Base-by-base conservation (phyloP, 2,329 filamentous ascomycete genomes). In the Venturia pyrina region DNA sequence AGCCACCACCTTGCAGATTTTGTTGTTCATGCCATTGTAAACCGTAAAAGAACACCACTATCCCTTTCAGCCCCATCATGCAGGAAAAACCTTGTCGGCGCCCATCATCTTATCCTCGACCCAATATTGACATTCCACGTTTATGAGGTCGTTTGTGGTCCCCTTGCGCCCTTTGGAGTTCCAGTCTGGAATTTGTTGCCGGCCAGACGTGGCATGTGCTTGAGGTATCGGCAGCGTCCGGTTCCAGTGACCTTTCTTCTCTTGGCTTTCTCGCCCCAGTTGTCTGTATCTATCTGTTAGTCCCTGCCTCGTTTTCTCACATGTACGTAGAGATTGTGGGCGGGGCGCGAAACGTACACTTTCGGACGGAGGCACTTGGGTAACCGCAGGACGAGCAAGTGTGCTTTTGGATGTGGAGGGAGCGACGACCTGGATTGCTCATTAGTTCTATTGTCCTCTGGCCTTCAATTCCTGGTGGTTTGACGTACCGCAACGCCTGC, bases 221-320 rank as follows among this genome's bases (percentile, higher is more conserved):
- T 96, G 80, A 99, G 87, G 84, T 93, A 91, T 79, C 91, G 88
- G 89, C 93, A 95, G 82, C 95, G 91, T 81, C 95, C 95, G 78
- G 91, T 93, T 77, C 95, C 95, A 79, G 90, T 93, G 78, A 93
- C 97, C 93, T 97, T 98, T 89, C 95, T 96, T 82, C 95, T 87
- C 91, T 98, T 98, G 76, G 93, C 93, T 90, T 99, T 99, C 88
- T 98, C 93, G 81, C 90, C 87, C 95, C 95, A 99, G 90, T 99
- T 97, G 89, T 89, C 93, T 98, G 78, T 79, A 71, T 70, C 75
- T 10, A 37, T 61, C 59, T 60, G 46, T 59, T 48, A 65, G 17
- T 28, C 61, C 50, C 21, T 32, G n/a, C 63, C 62, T 57, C 40
- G 15, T 66, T 34, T 17, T 21, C 32, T 37, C 21, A 28, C 8